Conservation (phyloP, 768 basidiomycete genomes). For the Suillus plorans region DNA sequence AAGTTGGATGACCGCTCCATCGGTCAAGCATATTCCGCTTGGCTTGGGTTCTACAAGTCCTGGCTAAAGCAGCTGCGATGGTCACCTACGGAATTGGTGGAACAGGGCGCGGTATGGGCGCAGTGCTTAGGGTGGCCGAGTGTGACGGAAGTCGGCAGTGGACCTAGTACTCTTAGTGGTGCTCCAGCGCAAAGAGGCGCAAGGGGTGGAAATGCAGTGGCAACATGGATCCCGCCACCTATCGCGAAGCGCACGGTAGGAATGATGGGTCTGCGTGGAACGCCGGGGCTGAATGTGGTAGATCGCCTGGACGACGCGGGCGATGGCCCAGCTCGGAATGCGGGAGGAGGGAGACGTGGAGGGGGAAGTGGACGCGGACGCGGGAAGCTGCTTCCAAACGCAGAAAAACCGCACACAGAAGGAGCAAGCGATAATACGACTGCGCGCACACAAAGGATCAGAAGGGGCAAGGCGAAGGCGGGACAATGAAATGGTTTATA, state of each 20-base stretch:
- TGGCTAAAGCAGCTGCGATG: slow-evolving; percentile 37
- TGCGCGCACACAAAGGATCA: not conserved
- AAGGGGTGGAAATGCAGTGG: not conserved
- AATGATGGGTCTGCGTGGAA: slow-evolving; percentile 47
- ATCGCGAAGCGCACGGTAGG: slow-evolving; percentile 44
- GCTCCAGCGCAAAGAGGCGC: not conserved
- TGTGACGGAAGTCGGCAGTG: not conserved
- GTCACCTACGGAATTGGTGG: slow-evolving; percentile 40
- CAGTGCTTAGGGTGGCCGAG: not conserved
- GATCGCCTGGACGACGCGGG: not conserved
- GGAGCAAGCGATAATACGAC: not conserved
- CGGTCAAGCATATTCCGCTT: slow-evolving; percentile 51
- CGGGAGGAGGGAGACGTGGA: not conserved
- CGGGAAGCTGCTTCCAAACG: not conserved
- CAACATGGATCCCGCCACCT: slow-evolving; percentile 24
- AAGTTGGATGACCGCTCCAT: slow-evolving; percentile 41
- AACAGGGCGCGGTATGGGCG: slow-evolving; percentile 23
- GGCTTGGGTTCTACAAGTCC: slow-evolving; percentile 57
- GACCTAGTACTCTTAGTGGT: not conserved
- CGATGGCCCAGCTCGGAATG: not conserved
- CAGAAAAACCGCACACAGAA: not conserved
- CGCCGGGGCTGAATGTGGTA: slow-evolving; percentile 10
- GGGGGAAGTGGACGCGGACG: not conserved
- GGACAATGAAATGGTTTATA: not conserved
- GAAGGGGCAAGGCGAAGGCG: not conserved